Percentiles rank a stretch among this genome's conserved stretches.
Evolutionary conservation across 192 early-diverging fungal species (phyloP).

Genomic region (Backusella parvicylindrica): DNA sequence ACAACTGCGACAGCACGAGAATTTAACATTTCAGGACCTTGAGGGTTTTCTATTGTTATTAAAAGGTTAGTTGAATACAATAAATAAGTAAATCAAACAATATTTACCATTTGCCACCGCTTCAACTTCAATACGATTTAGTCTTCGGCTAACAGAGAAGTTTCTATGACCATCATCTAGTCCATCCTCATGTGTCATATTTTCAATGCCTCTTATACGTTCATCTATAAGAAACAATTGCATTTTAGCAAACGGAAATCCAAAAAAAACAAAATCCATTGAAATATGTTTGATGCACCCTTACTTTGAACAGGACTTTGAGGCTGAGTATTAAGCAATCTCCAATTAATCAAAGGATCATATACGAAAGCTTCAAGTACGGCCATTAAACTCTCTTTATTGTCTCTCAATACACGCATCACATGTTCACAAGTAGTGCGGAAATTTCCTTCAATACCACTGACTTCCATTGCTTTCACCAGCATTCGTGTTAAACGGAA

Average conservation of each 20-base stretch:
- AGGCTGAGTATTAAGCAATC: conserved; percentile 53
- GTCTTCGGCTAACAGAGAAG: conserved; percentile 35
- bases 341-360: conserved; percentile 93
- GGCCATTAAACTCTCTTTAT: conserved; percentile 97
- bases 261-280: background rate
- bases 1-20: conserved; percentile 80
- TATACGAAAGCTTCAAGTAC: conserved; percentile 97
- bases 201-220: conserved; percentile 26
- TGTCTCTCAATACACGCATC: conserved; percentile 90
- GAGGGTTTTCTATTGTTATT: conserved; percentile 47
- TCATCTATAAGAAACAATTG: conserved; percentile 11
- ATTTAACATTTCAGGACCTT: conserved; percentile 55
- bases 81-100: background rate
- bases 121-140: conserved; percentile 42
- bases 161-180: conserved; percentile 30
- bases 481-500: conserved; percentile 98
- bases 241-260: background rate
- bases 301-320: conserved; percentile 45
- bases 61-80: background rate
- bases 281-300: background rate
- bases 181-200: conserved; percentile 20
- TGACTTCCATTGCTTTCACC: conserved; percentile 97
- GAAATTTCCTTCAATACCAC: conserved; percentile 95
- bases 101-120: conserved; percentile 31
- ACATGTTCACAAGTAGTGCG: conserved; percentile 93